Conservation (phyloP, 371 early-diverging fungal genomes). For the Mucor velutinosus region DNA sequence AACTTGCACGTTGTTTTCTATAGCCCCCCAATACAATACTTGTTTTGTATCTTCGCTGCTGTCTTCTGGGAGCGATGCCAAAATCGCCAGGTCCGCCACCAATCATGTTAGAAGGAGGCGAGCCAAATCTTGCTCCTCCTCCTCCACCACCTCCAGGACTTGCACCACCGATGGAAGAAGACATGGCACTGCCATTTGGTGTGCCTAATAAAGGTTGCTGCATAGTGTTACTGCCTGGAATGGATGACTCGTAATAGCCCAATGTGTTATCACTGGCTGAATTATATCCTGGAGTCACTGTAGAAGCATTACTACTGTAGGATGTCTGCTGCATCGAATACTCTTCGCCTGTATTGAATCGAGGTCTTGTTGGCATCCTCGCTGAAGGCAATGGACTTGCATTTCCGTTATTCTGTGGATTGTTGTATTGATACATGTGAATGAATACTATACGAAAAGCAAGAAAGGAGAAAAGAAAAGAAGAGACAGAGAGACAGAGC, state of each 20-base stretch:
- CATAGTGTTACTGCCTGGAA: constrained; percentile 14
- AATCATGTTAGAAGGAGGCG: constrained; percentile 21
- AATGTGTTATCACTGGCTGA: constrained; percentile 7
- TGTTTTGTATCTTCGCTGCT: constrained; percentile 60
- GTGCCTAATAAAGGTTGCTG: constrained; percentile 14
- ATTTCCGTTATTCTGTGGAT: constrained; percentile 13
- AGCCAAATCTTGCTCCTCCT: constrained; percentile 4
- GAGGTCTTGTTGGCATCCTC: constrained; percentile 19
- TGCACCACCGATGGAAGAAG: constrained; percentile 6
- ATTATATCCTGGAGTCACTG: background rate
- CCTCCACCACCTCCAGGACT: background rate
- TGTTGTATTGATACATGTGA: constrained; percentile 20
- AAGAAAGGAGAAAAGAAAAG: constrained; percentile 6
- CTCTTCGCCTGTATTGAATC: constrained; percentile 25
- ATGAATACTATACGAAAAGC: background rate
- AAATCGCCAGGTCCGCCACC: constrained; percentile 33
- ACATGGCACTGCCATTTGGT: constrained; percentile 8
- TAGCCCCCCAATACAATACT: constrained; percentile 21
- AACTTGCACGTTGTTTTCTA: constrained; percentile 6
- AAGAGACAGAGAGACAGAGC: no score
- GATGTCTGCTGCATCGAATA: constrained; percentile 24
- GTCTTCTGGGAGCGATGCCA: constrained; percentile 51
- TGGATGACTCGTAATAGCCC: constrained; percentile 21
- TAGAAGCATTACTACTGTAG: constrained; percentile 3
- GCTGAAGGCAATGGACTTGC: constrained; percentile 19